Evolutionary conservation across 441 rosid genomes (phyloP), one percentile per base, ranked within the genome.

Genomic region (Populus tomentosa): DNA sequence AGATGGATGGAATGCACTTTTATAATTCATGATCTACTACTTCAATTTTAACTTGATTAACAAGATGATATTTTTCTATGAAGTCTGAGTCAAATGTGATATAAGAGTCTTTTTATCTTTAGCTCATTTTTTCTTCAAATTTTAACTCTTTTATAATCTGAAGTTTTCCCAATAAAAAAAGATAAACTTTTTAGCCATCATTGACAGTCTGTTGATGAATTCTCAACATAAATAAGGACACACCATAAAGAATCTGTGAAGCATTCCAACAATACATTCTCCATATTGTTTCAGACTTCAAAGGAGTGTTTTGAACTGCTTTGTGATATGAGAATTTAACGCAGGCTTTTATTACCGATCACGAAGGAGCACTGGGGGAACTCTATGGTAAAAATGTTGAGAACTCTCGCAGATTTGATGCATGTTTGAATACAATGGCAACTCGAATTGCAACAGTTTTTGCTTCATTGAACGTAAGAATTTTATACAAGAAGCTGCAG

Each of bases 401-500:
- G 84, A 85, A 87, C 81, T 82, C 89, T 84, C 88, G 88, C 76
- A 90, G 82, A 81, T 92, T 90, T 42, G 97, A 92, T 78, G 93
- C 86, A 0, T 94, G 92, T 79, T 85, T 97, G 89, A 92, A 89
- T 88, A 85, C 86, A 86, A 91, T 93, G 97, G 98, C 99, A 63
- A 81, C 89, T 77, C 97, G 98, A 75, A 87, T 97, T 80, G 95
- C 99, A 78, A 97, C 99, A 62, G 98, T 97, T 75, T 92, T 97
- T 84, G 98, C 99, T 80, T 97, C 99, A 76, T 77, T 97, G 69
- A 93, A 92, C 97, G 99, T 96, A 89, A 42, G 53, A 64, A 36
- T 71, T 23, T 14, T 40, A 26, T 74, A 42, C 33, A 42, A 69
- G 69, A 9, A 61, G 80, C 53, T 76, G 64, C 53, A 68, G 64